phyloP scores from a whole-genome alignment of 768 basidiomycete genomes.

The Termitomyces sp. region DNA sequence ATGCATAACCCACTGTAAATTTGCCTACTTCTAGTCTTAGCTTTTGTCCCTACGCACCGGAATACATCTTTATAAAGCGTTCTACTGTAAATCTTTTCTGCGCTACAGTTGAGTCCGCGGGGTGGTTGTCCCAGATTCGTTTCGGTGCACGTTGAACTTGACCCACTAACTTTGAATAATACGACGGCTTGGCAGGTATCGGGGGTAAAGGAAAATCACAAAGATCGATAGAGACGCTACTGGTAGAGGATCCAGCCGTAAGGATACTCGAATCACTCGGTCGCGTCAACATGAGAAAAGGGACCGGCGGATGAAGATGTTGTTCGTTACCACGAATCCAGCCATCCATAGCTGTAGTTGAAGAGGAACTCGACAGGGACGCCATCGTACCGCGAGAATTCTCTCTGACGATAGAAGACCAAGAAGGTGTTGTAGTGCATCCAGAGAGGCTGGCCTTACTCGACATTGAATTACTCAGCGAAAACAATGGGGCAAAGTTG shows the following conservation, averaged over 20 bases:
- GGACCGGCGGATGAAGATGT: conserved; percentile 14
- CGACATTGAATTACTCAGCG: conserved; percentile 3
- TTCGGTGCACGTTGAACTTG: conserved; percentile 9
- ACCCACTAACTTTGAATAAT: conserved; percentile 14
- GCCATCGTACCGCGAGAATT: conserved; percentile 11
- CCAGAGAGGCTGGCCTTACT: conserved; percentile 1
- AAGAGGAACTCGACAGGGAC: conserved; percentile 11
- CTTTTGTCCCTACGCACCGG: conserved; percentile 1
- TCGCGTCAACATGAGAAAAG: conserved; percentile 26
- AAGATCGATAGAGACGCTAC: conserved; percentile 35
- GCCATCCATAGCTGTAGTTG: conserved; percentile 9
- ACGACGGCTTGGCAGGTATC: conserved; percentile 13
- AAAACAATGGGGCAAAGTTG: conserved; percentile 5
- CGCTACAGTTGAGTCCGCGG: conserved; percentile 7
- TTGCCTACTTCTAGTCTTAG: background rate
- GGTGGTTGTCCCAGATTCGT: conserved; percentile 14
- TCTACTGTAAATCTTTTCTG: conserved; percentile 17
- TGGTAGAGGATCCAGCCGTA: conserved; percentile 29
- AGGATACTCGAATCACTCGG: conserved; percentile 27
- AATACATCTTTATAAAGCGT: conserved; percentile 20
- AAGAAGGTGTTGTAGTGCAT: conserved; percentile 5
- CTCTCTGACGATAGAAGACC: conserved; percentile 14
- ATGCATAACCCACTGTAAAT: too few relatives aligned
- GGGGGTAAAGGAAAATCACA: conserved; percentile 44
- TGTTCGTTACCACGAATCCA: conserved; percentile 9